phyloP scores from a whole-genome alignment of 2,329 filamentous ascomycete species.

The Ophiostoma piceae region DNA sequence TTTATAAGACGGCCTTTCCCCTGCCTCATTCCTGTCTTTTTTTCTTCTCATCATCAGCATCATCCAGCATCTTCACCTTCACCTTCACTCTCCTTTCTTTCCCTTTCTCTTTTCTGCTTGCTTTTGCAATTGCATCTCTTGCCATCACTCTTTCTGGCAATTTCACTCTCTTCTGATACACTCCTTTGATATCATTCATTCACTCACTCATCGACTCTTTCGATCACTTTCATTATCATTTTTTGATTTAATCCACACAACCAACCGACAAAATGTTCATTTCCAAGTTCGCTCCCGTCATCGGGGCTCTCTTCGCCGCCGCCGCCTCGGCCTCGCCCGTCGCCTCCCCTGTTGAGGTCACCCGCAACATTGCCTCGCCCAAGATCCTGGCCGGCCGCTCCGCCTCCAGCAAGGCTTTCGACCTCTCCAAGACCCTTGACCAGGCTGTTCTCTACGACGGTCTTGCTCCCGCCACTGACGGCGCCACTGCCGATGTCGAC shows the following conservation, averaged over 20 bases:
- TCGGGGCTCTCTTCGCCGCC: constrained; percentile 25
- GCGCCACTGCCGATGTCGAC: constrained; percentile 23
- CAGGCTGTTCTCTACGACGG: constrained; percentile 28
- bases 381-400: constrained; percentile 13
- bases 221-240: neutral
- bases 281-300: constrained; percentile 19
- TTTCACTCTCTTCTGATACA: constrained; percentile 18
- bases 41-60: constrained; percentile 18
- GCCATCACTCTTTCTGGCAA: constrained; percentile 19
- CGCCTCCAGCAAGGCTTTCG: constrained; percentile 21
- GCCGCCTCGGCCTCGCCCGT: constrained; percentile 26
- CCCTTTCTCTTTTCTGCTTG: neutral
- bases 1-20: constrained; percentile 21
- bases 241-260: neutral
- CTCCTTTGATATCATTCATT: constrained; percentile 18
- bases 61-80: constrained; percentile 20
- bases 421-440: constrained; percentile 26
- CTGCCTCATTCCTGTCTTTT: constrained; percentile 13
- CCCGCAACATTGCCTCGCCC: neutral
- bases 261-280: constrained; percentile 23
- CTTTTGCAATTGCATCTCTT: constrained; percentile 14
- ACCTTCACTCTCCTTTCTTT: neutral
- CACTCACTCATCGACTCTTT: constrained; percentile 1
- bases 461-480: neutral
- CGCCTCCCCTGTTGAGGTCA: neutral